Evolutionary conservation across 148 eudicot genomes (phyloP).

Genomic region (Rhododendron williamsianum): DNA sequence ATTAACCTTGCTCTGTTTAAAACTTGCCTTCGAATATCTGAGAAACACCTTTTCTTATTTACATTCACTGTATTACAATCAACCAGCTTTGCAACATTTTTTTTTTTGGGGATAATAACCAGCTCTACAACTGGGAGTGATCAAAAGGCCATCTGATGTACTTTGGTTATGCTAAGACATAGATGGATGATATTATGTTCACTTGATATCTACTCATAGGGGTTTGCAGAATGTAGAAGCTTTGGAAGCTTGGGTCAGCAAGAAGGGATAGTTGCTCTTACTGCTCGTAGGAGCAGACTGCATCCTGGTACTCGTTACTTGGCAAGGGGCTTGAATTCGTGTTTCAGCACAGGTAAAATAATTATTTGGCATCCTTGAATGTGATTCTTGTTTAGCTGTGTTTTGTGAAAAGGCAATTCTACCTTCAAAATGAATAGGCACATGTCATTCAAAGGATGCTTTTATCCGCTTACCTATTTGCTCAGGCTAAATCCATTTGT

Average conservation of each 20-base stretch:
- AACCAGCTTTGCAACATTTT: background rate
- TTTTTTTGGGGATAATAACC: too few relatives aligned
- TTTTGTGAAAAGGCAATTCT: background rate
- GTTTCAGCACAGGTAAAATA: conserved; percentile 79
- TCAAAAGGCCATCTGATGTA: conserved; percentile 8
- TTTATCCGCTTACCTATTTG: background rate
- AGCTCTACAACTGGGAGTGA: background rate
- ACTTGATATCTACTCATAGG: conserved; percentile 50
- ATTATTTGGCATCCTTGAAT: background rate
- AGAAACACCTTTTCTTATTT: background rate
- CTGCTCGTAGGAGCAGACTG: conserved; percentile 96
- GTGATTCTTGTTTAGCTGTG: background rate
- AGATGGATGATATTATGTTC: conserved; percentile 12
- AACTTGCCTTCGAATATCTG: background rate
- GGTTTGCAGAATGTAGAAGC: conserved; percentile 85
- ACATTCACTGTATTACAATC: background rate
- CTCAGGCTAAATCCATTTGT: background rate
- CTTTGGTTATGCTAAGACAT: conserved; percentile 8
- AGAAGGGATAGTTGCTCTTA: conserved; percentile 89
- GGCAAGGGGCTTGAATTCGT: conserved; percentile 93
- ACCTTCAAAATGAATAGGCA: background rate
- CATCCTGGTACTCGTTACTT: conserved; percentile 98
- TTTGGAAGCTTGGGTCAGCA: conserved; percentile 98
- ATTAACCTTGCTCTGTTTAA: background rate
- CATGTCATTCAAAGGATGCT: background rate